Percentiles rank a stretch among this genome's conserved stretches.
Conservation (phyloP, 768 basidiomycete genomes). For the Trametes gibbosa region DNA sequence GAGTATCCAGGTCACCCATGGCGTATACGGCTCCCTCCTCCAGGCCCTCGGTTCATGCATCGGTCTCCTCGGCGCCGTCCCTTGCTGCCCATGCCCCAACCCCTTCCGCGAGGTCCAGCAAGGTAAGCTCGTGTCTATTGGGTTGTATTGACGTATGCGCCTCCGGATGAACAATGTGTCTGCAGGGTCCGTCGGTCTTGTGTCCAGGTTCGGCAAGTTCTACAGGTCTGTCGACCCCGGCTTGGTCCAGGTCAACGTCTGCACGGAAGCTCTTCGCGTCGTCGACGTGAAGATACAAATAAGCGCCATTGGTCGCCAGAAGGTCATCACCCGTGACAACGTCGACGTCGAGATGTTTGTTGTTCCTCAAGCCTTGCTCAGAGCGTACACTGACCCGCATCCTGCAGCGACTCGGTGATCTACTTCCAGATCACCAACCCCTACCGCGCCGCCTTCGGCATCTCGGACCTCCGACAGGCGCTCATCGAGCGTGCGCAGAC, state of each 20-base stretch:
- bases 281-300: constrained; percentile 98
- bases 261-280: constrained; percentile 81
- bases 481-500: constrained; percentile 87
- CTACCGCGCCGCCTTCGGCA: constrained; percentile 93
- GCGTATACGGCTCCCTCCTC: constrained; percentile 80
- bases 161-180: constrained; percentile 18
- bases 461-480: constrained; percentile 83
- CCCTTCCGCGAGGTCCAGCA: constrained; percentile 85
- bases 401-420: constrained; percentile 79
- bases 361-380: neutral
- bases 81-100: constrained; percentile 84
- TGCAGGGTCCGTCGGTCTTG: constrained; percentile 82
- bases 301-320: constrained; percentile 79
- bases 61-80: constrained; percentile 72
- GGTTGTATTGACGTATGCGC: neutral
- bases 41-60: constrained; percentile 64
- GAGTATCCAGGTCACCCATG: constrained; percentile 63
- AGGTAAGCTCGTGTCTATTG: constrained; percentile 42
- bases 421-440: constrained; percentile 90
- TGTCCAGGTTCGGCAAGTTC: constrained; percentile 93
- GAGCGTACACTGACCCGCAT: constrained; percentile 16
- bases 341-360: constrained; percentile 90
- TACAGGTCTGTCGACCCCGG: constrained; percentile 96
- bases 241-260: constrained; percentile 89
- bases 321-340: constrained; percentile 93